Evolutionary conservation across 2,329 filamentous ascomycete genomes (phyloP).

Genomic region (Fusarium pseudograminearum): DNA sequence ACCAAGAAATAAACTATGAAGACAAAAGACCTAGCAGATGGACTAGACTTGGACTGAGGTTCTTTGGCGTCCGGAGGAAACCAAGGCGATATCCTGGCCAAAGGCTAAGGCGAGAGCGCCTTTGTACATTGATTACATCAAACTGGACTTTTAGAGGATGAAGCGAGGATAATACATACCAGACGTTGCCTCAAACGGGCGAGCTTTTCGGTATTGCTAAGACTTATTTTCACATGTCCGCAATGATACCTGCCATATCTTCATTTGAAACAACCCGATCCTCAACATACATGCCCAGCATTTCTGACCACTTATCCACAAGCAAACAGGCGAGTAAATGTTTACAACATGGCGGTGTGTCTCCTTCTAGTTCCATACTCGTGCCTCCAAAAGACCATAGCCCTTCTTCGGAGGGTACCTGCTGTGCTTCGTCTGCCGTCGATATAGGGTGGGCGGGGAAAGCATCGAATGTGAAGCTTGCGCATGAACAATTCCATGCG

Average conservation of each 20-base stretch:
- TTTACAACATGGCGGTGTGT: conserved; percentile 78
- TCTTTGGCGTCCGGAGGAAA: conserved; percentile 44
- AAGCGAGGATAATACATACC: conserved; percentile 42
- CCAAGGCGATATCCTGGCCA: conserved; percentile 35
- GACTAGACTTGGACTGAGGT: conserved; percentile 36
- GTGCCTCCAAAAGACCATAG: conserved; percentile 64
- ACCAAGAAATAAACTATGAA: conserved; percentile 54
- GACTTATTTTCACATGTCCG: conserved; percentile 51
- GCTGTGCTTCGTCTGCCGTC: conserved; percentile 4
- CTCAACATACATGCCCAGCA: conserved; percentile 69
- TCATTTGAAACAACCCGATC: conserved; percentile 67
- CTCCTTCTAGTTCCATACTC: conserved; percentile 53
- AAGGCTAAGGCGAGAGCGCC: conserved; percentile 40
- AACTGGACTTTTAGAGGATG: conserved; percentile 45
- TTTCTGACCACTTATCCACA: conserved; percentile 70
- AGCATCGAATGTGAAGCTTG: conserved; percentile 81
- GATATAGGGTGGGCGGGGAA: conserved; percentile 59
- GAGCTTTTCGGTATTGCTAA: conserved; percentile 10
- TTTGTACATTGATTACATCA: conserved; percentile 50
- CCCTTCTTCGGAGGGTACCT: background rate
- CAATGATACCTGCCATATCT: conserved; percentile 79
- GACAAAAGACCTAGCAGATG: conserved; percentile 25
- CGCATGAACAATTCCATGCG: conserved; percentile 92
- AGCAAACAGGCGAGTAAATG: conserved; percentile 88
- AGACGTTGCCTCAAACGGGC: conserved; percentile 18